Percentiles rank a stretch among this genome's conserved stretches.
phyloP scores from a whole-genome alignment of 768 basidiomycete species.

The Heimioporus sp. region DNA sequence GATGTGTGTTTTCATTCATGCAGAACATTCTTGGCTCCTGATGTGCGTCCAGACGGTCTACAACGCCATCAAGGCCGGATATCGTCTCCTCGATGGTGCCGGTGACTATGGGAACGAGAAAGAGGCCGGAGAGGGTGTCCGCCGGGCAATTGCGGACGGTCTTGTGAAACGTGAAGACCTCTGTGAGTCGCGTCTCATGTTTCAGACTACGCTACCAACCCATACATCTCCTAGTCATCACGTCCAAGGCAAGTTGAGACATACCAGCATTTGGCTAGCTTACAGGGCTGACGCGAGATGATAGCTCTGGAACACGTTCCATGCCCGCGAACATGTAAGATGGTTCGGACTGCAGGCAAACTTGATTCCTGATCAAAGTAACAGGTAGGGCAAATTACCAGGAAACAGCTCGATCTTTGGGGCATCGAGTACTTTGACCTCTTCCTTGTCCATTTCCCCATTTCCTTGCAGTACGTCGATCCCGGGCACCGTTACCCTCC shows the following conservation, averaged over 20 bases:
- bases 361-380: not conserved
- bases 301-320: slow-evolving; percentile 88
- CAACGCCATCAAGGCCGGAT: slow-evolving; percentile 81
- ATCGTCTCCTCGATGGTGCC: slow-evolving; percentile 84
- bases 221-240: slow-evolving; percentile 54
- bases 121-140: slow-evolving; percentile 76
- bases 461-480: slow-evolving; percentile 79
- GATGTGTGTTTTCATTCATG: slow-evolving; percentile 40
- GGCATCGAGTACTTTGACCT: slow-evolving; percentile 83
- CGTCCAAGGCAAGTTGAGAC: slow-evolving; percentile 59
- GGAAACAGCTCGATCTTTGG: slow-evolving; percentile 75
- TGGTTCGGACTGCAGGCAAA: not conserved
- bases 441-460: slow-evolving; percentile 83
- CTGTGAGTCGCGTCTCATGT: slow-evolving; percentile 45
- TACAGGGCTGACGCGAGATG: slow-evolving; percentile 7
- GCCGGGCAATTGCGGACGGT: slow-evolving; percentile 75
- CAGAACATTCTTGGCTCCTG: not conserved
- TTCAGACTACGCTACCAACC: not conserved
- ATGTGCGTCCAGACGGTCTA: slow-evolving; percentile 56
- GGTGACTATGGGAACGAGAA: slow-evolving; percentile 90
- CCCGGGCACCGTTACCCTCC: slow-evolving; percentile 75
- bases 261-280: not conserved
- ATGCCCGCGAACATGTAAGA: slow-evolving; percentile 71
- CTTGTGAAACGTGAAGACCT: slow-evolving; percentile 86
- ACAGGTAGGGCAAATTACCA: slow-evolving; percentile 53